Base-by-base conservation (phyloP, 768 basidiomycete species). In the Podaxis rugospora region DNA sequence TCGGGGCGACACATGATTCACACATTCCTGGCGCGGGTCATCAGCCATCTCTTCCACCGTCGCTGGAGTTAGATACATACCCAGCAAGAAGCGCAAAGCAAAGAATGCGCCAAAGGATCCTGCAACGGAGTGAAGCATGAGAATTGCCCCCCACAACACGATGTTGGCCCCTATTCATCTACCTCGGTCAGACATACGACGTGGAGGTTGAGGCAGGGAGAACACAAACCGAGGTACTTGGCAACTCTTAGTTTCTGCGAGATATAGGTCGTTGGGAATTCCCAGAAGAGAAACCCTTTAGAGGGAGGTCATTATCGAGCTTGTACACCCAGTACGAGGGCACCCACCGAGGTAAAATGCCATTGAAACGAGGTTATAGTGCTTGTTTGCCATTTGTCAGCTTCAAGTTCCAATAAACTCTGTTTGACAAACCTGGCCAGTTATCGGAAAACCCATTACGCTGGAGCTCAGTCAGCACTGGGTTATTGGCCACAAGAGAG, bases 371-470 rank as follows among this genome's bases (percentile, higher is more conserved):
- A 88, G 72, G 65, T 87, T 88, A 68, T 87, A 88, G 47, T 81
- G 68, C 83, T 87, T 62, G n/a, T 23, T 39, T 39, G 54, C 25
- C 47, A 23, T 21, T 3, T 23, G n/a, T 39, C 6, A 23, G 39
- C 3, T 5, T 49, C n/a, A 36, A 44, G 11, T 16, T 16, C 10
- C 13, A 14, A 1, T 14, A 3, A 10, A 44, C 4, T 46, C 11
- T 40, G 36, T 21, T 32, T 16, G 7, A 40, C 65, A 50, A 66
- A 83, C 84, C 78, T 85, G 80, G 40, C 86, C 86, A 2, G 70
- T 76, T 63, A 88, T 85, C 1, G 87, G 87, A 47, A 89, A 76
- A 2, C 83, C 83, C 85, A 88, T 87, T 62, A 88, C 80, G 64
- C 84, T 85, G 39, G 11, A 60, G 3, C 35, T 46, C 14, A 32